phyloP scores from a whole-genome alignment of 2,329 filamentous ascomycete species.

The Cladosporium cucumerinum region DNA sequence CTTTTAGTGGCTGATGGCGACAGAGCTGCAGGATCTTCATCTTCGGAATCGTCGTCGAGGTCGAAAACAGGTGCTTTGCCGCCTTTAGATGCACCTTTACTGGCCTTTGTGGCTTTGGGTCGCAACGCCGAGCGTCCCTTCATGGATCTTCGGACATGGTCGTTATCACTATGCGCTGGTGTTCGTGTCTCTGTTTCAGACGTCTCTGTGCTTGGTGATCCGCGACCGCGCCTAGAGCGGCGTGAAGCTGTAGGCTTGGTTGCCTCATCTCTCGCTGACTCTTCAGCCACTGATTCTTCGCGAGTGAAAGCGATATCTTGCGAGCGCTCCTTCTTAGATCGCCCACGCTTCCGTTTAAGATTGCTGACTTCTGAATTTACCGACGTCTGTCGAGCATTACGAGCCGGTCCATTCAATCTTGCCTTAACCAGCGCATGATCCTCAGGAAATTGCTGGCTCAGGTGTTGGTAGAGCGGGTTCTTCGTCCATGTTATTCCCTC shows the following conservation, averaged over 20 bases:
- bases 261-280: neutral
- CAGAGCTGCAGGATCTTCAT: constrained; percentile 10
- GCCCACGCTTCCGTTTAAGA: constrained; percentile 26
- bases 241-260: neutral
- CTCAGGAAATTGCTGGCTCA: constrained; percentile 38
- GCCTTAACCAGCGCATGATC: constrained; percentile 19
- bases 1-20: constrained; percentile 8
- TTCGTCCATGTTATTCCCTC: constrained; percentile 44
- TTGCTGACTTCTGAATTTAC: constrained; percentile 13
- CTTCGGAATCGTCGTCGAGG: constrained; percentile 25
- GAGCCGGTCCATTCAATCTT: constrained; percentile 18
- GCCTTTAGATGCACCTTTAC: constrained; percentile 26
- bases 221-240: constrained; percentile 11
- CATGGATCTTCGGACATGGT: constrained; percentile 18
- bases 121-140: constrained; percentile 35
- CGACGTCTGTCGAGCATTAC: constrained; percentile 17
- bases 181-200: constrained; percentile 18
- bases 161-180: constrained; percentile 24
- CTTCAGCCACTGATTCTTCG: constrained; percentile 11
- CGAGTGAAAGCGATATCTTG: constrained; percentile 19
- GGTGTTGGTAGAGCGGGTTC: constrained; percentile 42
- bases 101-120: constrained; percentile 32
- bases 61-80: constrained; percentile 32
- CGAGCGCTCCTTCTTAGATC: constrained; percentile 8
- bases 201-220: constrained; percentile 15